Percentiles rank a stretch among this genome's conserved stretches.
Conservation (phyloP, 139 green algal genomes). For the Tetraselmis striata region DNA sequence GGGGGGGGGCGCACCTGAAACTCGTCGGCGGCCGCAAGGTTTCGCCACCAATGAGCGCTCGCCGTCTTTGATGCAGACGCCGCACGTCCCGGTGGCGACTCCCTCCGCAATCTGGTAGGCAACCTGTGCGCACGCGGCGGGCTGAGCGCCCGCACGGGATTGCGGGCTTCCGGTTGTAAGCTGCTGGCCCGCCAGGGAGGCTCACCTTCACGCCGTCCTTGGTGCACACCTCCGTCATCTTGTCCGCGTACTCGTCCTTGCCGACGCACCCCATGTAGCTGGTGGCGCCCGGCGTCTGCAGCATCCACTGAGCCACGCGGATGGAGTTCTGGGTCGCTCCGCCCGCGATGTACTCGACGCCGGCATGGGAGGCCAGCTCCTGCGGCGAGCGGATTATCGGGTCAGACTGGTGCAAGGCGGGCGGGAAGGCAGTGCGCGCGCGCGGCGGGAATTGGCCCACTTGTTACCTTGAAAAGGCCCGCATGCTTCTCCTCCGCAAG, state of each 20-base stretch:
- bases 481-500: constrained; percentile 95
- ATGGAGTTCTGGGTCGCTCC: constrained; percentile 97
- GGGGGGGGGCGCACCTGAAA: no score
- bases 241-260: constrained; percentile 81
- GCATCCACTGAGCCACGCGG: constrained; percentile 97
- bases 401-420: not conserved
- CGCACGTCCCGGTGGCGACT: constrained; percentile 91
- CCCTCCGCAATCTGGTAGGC: constrained; percentile 78
- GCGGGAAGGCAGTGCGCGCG: not conserved
- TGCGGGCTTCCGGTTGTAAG: not conserved
- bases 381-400: constrained; percentile 19
- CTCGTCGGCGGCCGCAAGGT: constrained; percentile 96
- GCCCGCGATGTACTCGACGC: constrained; percentile 95
- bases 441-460: no score
- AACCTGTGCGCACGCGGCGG: not conserved
- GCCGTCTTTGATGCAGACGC: constrained; percentile 73
- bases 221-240: constrained; percentile 65
- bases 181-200: not conserved
- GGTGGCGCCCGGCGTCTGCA: constrained; percentile 69
- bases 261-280: constrained; percentile 96
- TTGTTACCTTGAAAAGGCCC: constrained; percentile 85
- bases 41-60: constrained; percentile 92
- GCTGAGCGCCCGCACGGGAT: not conserved
- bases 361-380: constrained; percentile 69
- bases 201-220: constrained; percentile 73